Evolutionary conservation across 176 grass and related monocot species (phyloP), one percentile per base, ranked within the genome.

Genomic region (Tuctoria greenei): DNA sequence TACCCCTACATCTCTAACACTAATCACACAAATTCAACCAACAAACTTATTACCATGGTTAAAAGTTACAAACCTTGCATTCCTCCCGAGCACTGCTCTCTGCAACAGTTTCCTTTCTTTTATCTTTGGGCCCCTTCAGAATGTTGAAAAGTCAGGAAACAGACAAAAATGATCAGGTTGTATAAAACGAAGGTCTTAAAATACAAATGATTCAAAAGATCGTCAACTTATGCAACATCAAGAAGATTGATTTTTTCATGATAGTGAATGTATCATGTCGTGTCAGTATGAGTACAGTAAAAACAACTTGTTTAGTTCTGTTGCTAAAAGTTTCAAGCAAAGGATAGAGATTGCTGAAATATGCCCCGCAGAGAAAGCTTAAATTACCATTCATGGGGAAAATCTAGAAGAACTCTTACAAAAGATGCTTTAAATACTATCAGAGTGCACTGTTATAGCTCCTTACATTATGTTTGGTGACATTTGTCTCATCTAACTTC

Each of bases 51-150:
- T 31, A 52, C 49, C 15, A 78, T 40, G 40, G 55, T 61, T 44
- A 79, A 84, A 51, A 39, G 60, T 63, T 41, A 21, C 2, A 58
- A 49, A 93, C 93, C 90, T 97, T 97, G 88, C 93, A 97, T 75
- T 97, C 90, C 74, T 90, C 90, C 57, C 75, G 56, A 27, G 67
- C 52, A 73, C 13, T 71, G 50, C 68, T 73, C 82, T 84, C 87
- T 57, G 69, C 79, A 65, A 76, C 20, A 13, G 73, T 42, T 81
- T 93, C 90, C 43, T 74, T 90, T 67, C 88, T 74, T 76, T 79
- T 93, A 67, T 89, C 86, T 74, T 82, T 90, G 64, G 75, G 43
- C 82, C 61, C 85, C 93, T 93, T 88, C 18, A 58, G 31, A 78
- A 72, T 39, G 69, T 86, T 86, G 61, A 47, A 45, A 68, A 61